Base-by-base conservation (phyloP, 2,329 filamentous ascomycete genomes). In the Ceratocystis smalleyi region DNA sequence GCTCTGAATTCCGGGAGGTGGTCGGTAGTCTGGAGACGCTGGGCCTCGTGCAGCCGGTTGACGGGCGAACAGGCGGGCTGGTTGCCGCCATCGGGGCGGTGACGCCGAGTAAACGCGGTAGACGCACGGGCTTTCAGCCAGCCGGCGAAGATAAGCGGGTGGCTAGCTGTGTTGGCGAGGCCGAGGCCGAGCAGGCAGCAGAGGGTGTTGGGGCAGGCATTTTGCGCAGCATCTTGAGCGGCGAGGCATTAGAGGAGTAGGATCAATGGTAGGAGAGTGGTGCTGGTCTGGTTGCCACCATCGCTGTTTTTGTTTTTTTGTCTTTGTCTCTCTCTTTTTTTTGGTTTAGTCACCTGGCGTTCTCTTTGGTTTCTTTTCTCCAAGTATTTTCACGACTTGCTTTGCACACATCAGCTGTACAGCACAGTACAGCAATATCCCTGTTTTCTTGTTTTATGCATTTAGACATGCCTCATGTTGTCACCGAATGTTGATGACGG, bases 1-100 rank as follows among this genome's bases (percentile, higher is more conserved):
- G 83, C 70, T 94, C 90, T 4, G 94, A 99, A 73, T 99, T 99
- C 74, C 84, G 91, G 65, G 94, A 99, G 74, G 91, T 99, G 4
- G 80, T 96, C 22, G 85, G 87, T 43, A 95, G 89, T 69, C 75
- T 99, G 62, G 94, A 99, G 76, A 94, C 91, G 0, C 76, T 96
- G 59, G 91, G 89, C 1, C 77, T 97, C 24, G 80, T 96, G 5
- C 86, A 73, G 74, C 86, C 75, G 71, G 88, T 76, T 72, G 89
- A 81, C 77, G 88, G 77, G 69, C 89, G 82, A 77, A 86, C 77
- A 61, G 88, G 83, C 57, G 88, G 81, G 68, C 85, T 88, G 71
- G 75, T 82, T 54, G 75, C 77, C 70, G 27, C 24, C 7, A 32
- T 59, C 19, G 57, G 62, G 10, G 71, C 83, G 40, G 83, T 85